A percentile compares a stretch with the other conserved stretches of the same genome.
These are phyloP conservation scores for Amylocarpus encephaloides DNA, from an alignment of 2,329 filamentous ascomycete species.

Conservation along the genomic window DNA sequence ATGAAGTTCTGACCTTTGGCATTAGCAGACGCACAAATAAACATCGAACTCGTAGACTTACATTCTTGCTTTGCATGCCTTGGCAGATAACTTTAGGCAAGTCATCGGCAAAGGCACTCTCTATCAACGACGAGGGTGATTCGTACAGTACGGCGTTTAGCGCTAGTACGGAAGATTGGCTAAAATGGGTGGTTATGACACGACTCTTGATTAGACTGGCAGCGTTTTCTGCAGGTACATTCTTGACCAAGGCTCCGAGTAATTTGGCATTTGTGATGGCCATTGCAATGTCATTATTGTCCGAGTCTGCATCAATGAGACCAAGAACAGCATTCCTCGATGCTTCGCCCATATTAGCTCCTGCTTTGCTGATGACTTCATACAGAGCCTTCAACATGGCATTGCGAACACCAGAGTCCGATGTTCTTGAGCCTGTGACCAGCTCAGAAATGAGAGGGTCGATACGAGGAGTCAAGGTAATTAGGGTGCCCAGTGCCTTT, in stretches of 20 bases:
- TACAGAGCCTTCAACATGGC: conserved; percentile 97
- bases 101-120: conserved; percentile 62
- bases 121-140: conserved; percentile 62
- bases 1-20: conserved; percentile 59
- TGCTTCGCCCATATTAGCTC: conserved; percentile 86
- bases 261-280: conserved; percentile 86
- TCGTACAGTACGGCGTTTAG: conserved; percentile 86
- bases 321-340: conserved; percentile 80
- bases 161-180: conserved; percentile 71
- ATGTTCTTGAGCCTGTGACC: conserved; percentile 90
- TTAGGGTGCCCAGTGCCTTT: conserved; percentile 88
- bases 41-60: conserved; percentile 39
- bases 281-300: conserved; percentile 70
- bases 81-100: conserved; percentile 70
- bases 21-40: conserved; percentile 12
- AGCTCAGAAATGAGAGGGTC: conserved; percentile 90
- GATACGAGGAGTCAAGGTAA: conserved; percentile 90
- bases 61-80: conserved; percentile 70
- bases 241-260: conserved; percentile 82
- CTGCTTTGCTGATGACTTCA: conserved; percentile 93
- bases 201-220: conserved; percentile 56
- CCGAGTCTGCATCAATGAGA: conserved; percentile 79
- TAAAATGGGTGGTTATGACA: conserved; percentile 71
- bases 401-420: conserved; percentile 78
- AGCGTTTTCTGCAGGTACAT: conserved; percentile 68